Percentiles rank a stretch among this genome's conserved stretches.
Conservation (phyloP, 2,329 filamentous ascomycete species). For the Hymenoscyphus scutula region DNA sequence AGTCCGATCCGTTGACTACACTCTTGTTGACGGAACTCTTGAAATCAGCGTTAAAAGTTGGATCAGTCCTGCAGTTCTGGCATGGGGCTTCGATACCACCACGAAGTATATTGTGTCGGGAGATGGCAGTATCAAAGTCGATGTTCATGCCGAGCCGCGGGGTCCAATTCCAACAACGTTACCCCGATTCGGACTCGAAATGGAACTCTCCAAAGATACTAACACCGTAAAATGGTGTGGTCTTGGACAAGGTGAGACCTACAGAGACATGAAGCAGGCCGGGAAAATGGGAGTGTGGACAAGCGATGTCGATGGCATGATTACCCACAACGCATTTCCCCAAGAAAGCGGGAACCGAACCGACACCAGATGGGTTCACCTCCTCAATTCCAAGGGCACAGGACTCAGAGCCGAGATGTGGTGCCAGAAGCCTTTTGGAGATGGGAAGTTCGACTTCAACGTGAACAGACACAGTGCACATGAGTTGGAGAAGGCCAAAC, state of each 20-base stretch:
- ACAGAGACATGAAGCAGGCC: slow-evolving; percentile 63
- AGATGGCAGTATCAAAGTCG: slow-evolving; percentile 45
- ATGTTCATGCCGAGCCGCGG: slow-evolving; percentile 45
- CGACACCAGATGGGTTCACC: slow-evolving; percentile 55
- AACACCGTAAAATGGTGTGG: slow-evolving; percentile 61
- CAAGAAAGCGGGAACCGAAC: slow-evolving; percentile 67
- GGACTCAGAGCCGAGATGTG: slow-evolving; percentile 4
- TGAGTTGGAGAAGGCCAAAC: slow-evolving; percentile 56
- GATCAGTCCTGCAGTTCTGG: slow-evolving; percentile 12
- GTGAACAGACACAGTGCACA: slow-evolving; percentile 44
- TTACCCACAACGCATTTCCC: slow-evolving; percentile 62
- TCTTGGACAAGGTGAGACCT: slow-evolving; percentile 64
- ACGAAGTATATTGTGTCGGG: slow-evolving; percentile 50
- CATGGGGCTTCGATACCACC: slow-evolving; percentile 12
- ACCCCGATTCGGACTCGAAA: slow-evolving; percentile 60
- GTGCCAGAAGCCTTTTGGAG: slow-evolving; percentile 23
- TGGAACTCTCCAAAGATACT: slow-evolving; percentile 47
- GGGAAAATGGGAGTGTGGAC: slow-evolving; percentile 57
- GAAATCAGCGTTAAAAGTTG: slow-evolving; percentile 10
- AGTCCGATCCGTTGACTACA: slow-evolving; percentile 7
- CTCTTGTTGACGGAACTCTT: slow-evolving; percentile 6
- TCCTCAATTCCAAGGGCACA: slow-evolving; percentile 36
- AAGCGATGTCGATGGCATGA: slow-evolving; percentile 48
- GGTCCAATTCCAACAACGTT: slow-evolving; percentile 53
- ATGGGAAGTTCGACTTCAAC: slow-evolving; percentile 44